Evolutionary conservation across 306 rosid species (phyloP).

Genomic region (Inga oerstediana): DNA sequence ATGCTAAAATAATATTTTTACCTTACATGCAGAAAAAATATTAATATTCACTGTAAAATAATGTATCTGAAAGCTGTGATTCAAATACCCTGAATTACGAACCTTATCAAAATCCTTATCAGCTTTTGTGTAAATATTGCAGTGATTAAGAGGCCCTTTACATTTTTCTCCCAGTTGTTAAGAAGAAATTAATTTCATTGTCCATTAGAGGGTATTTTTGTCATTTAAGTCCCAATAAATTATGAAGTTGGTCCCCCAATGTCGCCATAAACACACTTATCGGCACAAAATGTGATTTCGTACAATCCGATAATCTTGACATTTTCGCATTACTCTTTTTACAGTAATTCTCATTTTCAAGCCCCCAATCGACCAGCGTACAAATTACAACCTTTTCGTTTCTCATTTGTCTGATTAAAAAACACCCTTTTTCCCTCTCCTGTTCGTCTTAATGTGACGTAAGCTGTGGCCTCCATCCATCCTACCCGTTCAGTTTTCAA

Average conservation of each 20-base stretch:
- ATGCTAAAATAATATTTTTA: neutral
- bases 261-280: neutral
- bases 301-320: neutral
- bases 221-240: neutral
- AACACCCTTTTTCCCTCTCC: neutral
- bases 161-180: neutral
- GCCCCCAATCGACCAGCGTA: neutral
- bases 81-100: neutral
- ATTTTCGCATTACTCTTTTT: neutral
- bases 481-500: slow-evolving; percentile 10
- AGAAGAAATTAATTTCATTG: neutral
- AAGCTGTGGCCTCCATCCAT: neutral
- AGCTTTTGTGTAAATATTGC: neutral
- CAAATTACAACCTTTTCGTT: neutral
- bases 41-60: neutral
- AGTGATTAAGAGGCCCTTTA: neutral
- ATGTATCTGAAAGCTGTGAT: neutral
- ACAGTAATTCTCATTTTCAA: neutral
- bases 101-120: neutral
- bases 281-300: slow-evolving; percentile 2
- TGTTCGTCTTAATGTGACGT: neutral
- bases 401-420: neutral
- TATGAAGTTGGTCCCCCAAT: neutral
- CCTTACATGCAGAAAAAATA: neutral
- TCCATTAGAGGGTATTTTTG: neutral